Conservation (phyloP, 139 green algal species). For the Chlorella sp. region DNA sequence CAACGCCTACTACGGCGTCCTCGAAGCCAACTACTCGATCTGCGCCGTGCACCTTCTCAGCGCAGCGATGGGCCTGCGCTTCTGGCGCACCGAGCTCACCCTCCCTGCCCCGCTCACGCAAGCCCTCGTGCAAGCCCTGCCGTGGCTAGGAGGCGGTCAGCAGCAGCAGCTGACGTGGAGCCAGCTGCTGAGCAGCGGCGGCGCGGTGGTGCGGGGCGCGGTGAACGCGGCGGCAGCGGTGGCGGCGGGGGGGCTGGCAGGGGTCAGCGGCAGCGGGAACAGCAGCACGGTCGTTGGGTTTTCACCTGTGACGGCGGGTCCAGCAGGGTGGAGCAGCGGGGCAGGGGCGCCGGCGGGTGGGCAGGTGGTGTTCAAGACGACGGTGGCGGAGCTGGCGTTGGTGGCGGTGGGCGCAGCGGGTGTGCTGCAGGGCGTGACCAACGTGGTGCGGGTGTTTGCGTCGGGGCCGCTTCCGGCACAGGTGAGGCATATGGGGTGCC, state of each 20-base stretch:
- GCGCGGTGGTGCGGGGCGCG: no score
- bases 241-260: no score
- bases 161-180: no score
- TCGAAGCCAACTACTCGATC: constrained; percentile 23
- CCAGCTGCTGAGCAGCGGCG: no score
- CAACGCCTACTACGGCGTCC: constrained; percentile 1
- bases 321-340: no score
- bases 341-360: neutral
- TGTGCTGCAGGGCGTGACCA: neutral
- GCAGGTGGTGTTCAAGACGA: neutral
- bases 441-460: constrained; percentile 2
- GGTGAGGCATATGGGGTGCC: no score
- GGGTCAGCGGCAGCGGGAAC: neutral
- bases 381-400: constrained; percentile 3
- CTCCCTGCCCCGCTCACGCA: no score
- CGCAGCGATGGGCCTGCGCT: neutral
- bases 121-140: no score
- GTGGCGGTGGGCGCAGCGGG: constrained; percentile 6
- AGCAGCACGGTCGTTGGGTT: neutral
- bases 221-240: no score
- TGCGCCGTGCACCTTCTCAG: constrained; percentile 6
- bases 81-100: constrained; percentile 4
- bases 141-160: no score
- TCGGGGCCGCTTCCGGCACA: no score
- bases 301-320: no score